These are phyloP conservation scores for Favolaschia claudopus DNA, from an alignment of 768 basidiomycete genomes.

Conservation along the genomic window DNA sequence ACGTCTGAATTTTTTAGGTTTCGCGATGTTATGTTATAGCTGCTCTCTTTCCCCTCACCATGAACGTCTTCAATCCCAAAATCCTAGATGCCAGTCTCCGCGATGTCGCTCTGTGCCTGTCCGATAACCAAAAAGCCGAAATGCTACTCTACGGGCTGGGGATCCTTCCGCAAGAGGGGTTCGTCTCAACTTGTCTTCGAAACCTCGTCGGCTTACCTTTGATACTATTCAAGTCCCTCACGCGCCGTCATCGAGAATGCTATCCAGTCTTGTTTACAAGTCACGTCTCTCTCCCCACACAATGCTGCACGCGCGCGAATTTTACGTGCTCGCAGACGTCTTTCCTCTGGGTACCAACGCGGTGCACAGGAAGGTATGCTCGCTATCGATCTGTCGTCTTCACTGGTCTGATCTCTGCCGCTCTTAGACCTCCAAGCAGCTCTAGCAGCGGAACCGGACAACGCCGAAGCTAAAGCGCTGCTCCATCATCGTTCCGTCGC, in stretches of 20 bases:
- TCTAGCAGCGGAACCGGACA: constrained; percentile 68
- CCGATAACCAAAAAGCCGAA: constrained; percentile 73
- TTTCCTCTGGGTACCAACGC: constrained; percentile 64
- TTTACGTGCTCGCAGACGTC: constrained; percentile 69
- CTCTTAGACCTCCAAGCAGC: constrained; percentile 70
- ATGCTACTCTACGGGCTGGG: constrained; percentile 83
- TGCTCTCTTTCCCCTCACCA: constrained; percentile 27
- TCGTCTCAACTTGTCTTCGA: constrained; percentile 29
- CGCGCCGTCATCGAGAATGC: constrained; percentile 76
- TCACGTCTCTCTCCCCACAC: constrained; percentile 58
- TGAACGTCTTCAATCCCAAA: constrained; percentile 78
- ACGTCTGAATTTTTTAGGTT: no score
- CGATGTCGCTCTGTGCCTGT: constrained; percentile 64
- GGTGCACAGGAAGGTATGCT: constrained; percentile 71
- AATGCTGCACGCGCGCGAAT: constrained; percentile 68
- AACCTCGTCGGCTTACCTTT: constrained; percentile 16
- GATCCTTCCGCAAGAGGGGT: constrained; percentile 78
- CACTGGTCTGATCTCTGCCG: constrained; percentile 6
- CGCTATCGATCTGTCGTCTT: constrained; percentile 9
- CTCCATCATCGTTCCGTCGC: constrained; percentile 62
- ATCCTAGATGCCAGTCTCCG: constrained; percentile 81
- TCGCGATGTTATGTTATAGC: neutral
- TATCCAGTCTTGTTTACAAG: constrained; percentile 72
- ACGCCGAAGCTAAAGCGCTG: constrained; percentile 70
- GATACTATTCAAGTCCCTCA: constrained; percentile 48